Conservation (phyloP, 2,329 filamentous ascomycete species). For the Exserohilum turcica region DNA sequence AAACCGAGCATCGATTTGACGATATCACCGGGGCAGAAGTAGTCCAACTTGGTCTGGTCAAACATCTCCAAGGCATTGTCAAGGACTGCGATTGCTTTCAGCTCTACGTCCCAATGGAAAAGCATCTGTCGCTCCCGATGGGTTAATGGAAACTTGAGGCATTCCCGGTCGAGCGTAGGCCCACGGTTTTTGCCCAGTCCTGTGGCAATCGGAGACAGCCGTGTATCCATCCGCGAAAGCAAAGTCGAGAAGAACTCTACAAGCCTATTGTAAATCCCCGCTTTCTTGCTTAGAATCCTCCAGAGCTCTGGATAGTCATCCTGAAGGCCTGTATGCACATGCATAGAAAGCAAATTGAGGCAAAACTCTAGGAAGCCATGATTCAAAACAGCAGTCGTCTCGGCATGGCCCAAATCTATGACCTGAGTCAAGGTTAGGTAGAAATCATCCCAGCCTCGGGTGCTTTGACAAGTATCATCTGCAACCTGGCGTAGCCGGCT, state of each 20-base stretch:
- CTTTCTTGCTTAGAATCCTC: constrained; percentile 41
- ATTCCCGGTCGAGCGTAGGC: constrained; percentile 25
- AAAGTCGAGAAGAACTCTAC: constrained; percentile 37
- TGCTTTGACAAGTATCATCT: constrained; percentile 26
- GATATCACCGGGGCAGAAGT: constrained; percentile 44
- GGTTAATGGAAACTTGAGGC: constrained; percentile 37
- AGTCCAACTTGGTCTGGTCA: constrained; percentile 34
- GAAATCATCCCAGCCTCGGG: constrained; percentile 46
- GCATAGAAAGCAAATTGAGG: constrained; percentile 38
- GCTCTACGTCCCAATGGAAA: constrained; percentile 35
- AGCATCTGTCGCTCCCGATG: constrained; percentile 28
- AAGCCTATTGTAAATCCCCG: constrained; percentile 37
- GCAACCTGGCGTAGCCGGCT: constrained; percentile 28
- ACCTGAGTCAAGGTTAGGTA: constrained; percentile 41
- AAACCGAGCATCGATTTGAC: constrained; percentile 40
- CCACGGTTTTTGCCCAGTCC: constrained; percentile 23
- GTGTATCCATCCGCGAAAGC: constrained; percentile 36
- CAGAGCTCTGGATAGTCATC: constrained; percentile 27
- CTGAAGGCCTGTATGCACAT: constrained; percentile 23
- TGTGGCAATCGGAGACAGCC: constrained; percentile 14
- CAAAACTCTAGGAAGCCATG: constrained; percentile 36
- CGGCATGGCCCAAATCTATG: constrained; percentile 34
- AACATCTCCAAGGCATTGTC: constrained; percentile 45
- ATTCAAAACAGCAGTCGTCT: constrained; percentile 36
- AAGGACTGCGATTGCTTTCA: constrained; percentile 38